phyloP scores from a whole-genome alignment of 2,329 filamentous ascomycete species.

The Alternaria solani region DNA sequence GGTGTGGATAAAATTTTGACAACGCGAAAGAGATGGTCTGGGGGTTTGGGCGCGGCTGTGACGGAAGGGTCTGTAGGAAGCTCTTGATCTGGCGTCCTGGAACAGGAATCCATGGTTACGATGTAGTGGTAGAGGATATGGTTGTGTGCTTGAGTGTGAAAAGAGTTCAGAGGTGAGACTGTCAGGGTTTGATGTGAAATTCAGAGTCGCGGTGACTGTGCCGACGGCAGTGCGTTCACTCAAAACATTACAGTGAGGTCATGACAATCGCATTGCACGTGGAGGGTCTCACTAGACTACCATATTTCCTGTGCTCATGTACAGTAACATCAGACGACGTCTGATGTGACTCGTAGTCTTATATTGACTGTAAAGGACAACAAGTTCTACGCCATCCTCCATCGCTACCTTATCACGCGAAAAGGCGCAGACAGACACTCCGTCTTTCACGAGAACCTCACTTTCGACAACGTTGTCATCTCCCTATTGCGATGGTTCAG shows the following conservation, averaged over 20 bases:
- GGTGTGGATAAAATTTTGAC: conserved; percentile 5
- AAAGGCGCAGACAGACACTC: not conserved
- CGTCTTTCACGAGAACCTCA: not conserved
- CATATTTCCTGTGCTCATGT: not conserved
- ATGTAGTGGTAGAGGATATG: not conserved
- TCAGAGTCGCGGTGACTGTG: not conserved
- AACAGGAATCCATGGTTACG: not conserved
- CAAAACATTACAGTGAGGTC: not conserved
- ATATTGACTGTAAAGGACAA: not conserved
- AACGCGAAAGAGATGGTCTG: conserved; percentile 14
- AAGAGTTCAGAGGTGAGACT: not conserved
- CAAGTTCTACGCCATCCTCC: not conserved
- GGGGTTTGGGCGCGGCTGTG: not conserved
- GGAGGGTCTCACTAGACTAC: not conserved
- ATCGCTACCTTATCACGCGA: not conserved
- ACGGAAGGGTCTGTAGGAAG: not conserved
- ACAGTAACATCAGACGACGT: not conserved
- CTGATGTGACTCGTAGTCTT: not conserved
- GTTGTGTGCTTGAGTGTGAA: not conserved
- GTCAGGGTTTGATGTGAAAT: not conserved
- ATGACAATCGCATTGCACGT: not conserved
- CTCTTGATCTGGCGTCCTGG: not conserved
- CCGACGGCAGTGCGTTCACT: not conserved
- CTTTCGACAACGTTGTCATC: not conserved
- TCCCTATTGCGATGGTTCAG: not conserved